phyloP scores from a whole-genome alignment of 108 stramenopile genomes.

The Bacterosira constricta region DNA sequence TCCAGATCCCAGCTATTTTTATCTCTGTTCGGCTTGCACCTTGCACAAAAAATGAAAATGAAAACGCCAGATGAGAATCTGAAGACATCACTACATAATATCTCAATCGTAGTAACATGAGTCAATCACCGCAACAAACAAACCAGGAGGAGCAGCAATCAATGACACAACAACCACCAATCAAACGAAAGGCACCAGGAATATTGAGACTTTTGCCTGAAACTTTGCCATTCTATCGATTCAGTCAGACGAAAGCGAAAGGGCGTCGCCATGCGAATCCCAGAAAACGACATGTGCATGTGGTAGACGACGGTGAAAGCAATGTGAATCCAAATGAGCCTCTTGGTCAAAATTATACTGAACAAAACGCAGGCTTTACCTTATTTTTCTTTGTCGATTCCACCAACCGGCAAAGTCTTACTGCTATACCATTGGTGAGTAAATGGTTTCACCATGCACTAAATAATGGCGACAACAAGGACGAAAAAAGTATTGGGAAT shows the following conservation, averaged over 20 bases:
- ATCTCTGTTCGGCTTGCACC: too few relatives aligned
- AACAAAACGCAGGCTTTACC: slow-evolving; percentile 10
- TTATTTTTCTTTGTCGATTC: slow-evolving; percentile 46
- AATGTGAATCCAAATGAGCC: not conserved
- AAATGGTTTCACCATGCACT: slow-evolving; percentile 41
- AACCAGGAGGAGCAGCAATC: not conserved
- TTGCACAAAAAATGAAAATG: too few relatives aligned
- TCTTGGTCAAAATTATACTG: not conserved
- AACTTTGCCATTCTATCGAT: slow-evolving; percentile 22
- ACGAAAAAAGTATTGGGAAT: slow-evolving; percentile 2
- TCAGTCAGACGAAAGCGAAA: not conserved
- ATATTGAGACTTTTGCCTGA: slow-evolving; percentile 23
- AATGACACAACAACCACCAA: not conserved
- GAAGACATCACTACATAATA: too few relatives aligned
- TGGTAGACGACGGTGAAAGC: not conserved
- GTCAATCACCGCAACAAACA: not conserved
- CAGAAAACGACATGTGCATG: not conserved
- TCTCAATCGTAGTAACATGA: not conserved
- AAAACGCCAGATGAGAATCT: too few relatives aligned
- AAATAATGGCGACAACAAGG: not conserved
- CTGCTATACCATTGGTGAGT: slow-evolving; percentile 33
- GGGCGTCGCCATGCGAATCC: not conserved
- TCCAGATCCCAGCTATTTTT: too few relatives aligned
- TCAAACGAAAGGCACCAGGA: slow-evolving; percentile 3
- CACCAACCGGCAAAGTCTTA: slow-evolving; percentile 42